Percentiles rank a stretch among this genome's conserved stretches.
These are phyloP conservation scores for Parachaetomium inaequale DNA, from an alignment of 495 filamentous ascomycete genomes.

Conservation along the genomic window DNA sequence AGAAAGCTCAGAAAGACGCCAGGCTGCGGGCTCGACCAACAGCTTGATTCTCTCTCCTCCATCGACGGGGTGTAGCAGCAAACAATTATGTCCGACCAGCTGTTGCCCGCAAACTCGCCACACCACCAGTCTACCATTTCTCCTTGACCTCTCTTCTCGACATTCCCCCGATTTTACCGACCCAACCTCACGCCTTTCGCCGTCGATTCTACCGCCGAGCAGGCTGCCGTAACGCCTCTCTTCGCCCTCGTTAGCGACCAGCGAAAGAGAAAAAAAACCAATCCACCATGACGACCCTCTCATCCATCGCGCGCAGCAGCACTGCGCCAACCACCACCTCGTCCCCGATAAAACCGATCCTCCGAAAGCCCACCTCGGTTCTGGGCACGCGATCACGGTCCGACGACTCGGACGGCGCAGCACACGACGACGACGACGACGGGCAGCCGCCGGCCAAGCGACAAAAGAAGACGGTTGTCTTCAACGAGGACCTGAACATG, in stretches of 20 bases:
- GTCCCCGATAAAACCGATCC: slow-evolving; percentile 45
- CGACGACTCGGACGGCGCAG: slow-evolving; percentile 41
- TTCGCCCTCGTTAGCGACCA: not conserved
- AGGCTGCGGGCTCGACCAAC: slow-evolving; percentile 3
- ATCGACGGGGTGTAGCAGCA: not conserved
- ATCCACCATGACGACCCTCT: slow-evolving; percentile 30
- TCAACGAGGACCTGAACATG: slow-evolving; percentile 68
- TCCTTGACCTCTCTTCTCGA: slow-evolving; percentile 1
- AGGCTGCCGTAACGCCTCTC: slow-evolving; percentile 1
- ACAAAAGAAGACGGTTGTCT: slow-evolving; percentile 58
- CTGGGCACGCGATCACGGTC: slow-evolving; percentile 38
- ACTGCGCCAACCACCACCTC: slow-evolving; percentile 21
- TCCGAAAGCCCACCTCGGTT: slow-evolving; percentile 36
- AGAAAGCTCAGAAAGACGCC: slow-evolving; percentile 14
- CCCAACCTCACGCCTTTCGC: not conserved
- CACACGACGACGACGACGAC: too few species aligned
- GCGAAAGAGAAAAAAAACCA: not conserved
- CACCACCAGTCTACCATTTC: not conserved
- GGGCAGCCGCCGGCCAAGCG: slow-evolving; percentile 53
- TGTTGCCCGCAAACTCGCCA: not conserved
- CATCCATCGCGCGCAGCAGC: slow-evolving; percentile 27
- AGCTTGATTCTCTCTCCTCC: not conserved
- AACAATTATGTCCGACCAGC: slow-evolving; percentile 10
- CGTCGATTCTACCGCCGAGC: not conserved
- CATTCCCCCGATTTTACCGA: not conserved